Base-by-base conservation (phyloP, 768 basidiomycete species). In the Collybia mongolica region DNA sequence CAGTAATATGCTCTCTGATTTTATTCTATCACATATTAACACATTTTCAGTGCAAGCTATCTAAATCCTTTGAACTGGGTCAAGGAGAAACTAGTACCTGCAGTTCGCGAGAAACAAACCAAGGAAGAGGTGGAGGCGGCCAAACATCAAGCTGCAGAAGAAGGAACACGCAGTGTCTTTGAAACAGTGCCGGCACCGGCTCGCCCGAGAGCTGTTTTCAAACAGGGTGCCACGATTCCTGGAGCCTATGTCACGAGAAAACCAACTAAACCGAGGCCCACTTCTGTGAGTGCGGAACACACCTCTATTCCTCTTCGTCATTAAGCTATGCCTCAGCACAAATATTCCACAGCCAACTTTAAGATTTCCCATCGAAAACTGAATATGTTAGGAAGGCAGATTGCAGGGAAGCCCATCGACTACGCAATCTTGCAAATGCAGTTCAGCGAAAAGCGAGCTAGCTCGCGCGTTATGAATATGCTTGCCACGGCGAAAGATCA, bases 361-460 rank as follows among this genome's bases (percentile, higher is more conserved):
- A 95, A 94, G 70, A 91, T 94, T 38, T 96, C 93, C 3, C 89
- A 87, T 60, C 82, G 95, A 49, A 99, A 98, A 67, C 75, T 99
- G 49, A 95, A 96, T 67, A 81, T 85, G 74, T 77, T 99, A 37
- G 88, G 85, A 7, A 78, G 83, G 24, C 92, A 97, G 66, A 89
- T 99, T 55, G 79, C 90, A 2, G 89, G 91, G 17, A 88, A 93
- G 59, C 94, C 95, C 15, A 87, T 98, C 52, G 95, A 98, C 71
- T 83, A 87, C 57, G 96, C 96, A 29, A 96, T 99, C 64, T 73
- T 98, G 50, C 96, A 99, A 61, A 95, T 98, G 91, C 82, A 89
- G 65, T 98, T 97, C 68, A 92, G 89, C 55, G 88, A 95, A 67
- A 99, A 99, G 71, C 81, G 92, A 19, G 92, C 89, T 12, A 86